Percentiles rank a stretch among this genome's conserved stretches.
Evolutionary conservation across 108 stramenopile genomes (phyloP).

Genomic region (Skeletonema costatum): DNA sequence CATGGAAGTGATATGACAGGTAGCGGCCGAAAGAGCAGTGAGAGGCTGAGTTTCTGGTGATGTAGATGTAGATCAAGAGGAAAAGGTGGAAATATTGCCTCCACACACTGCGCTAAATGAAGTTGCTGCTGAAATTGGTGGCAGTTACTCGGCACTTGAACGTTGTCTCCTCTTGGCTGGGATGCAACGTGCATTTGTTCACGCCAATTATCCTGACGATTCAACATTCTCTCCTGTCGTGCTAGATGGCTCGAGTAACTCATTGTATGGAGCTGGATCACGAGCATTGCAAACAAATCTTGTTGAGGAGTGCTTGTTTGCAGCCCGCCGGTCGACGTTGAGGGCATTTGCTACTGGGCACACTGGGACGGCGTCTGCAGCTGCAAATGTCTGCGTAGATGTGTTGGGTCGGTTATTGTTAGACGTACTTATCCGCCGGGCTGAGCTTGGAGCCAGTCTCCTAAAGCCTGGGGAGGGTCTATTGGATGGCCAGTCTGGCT

Average conservation of each 20-base stretch:
- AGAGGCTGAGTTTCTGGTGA: conserved; percentile 16
- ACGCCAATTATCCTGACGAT: conserved; percentile 43
- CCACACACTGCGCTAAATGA: conserved; percentile 74
- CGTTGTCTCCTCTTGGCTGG: conserved; percentile 77
- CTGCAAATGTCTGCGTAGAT: conserved; percentile 74
- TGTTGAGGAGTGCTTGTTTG: conserved; percentile 84
- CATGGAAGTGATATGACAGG: background rate
- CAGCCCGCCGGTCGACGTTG: conserved; percentile 73
- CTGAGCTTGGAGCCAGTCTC: conserved; percentile 62
- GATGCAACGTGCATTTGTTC: conserved; percentile 83
- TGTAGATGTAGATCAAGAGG: conserved; percentile 31
- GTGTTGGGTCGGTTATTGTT: conserved; percentile 64
- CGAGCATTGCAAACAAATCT: conserved; percentile 75
- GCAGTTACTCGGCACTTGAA: conserved; percentile 78
- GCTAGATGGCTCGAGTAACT: background rate
- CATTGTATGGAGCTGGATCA: conserved; percentile 14
- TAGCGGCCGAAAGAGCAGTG: background rate
- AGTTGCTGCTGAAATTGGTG: conserved; percentile 80
- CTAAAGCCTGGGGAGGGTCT: conserved; percentile 88
- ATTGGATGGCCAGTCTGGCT: conserved; percentile 65
- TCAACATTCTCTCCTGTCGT: conserved; percentile 34
- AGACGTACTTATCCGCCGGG: conserved; percentile 70
- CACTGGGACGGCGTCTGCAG: conserved; percentile 77
- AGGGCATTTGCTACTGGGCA: conserved; percentile 90
- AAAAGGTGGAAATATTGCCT: conserved; percentile 64